Evolutionary conservation across 805 yeast species (phyloP), one percentile per base, ranked within the genome.

Genomic region (Ascoidea asiatica): DNA sequence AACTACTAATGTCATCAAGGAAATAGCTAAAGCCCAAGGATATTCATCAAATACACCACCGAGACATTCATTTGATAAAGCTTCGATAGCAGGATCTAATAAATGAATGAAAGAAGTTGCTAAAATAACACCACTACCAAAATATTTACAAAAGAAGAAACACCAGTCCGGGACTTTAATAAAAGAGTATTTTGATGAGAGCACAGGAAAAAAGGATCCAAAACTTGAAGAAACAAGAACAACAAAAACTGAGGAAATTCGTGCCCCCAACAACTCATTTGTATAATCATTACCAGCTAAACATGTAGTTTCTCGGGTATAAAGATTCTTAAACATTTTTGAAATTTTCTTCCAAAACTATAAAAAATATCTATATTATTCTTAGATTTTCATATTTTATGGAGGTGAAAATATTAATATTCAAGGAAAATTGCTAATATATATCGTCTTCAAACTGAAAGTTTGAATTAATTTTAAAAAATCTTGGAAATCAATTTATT

Each of bases 51-150:
- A 49, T 38, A 50, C 48, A 38, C 59, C 57, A 36, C 47, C 46
- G 39, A 50, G 47, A 17, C 50, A 42, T n/a, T 46, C 43, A 15
- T 50, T 48, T 11, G 60, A 60, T 40, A 57, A 55, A 35, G 48
- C 53, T 1, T 42, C 51, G 39, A 55, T 55, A n/a, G 80, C 81
- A 2, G 80, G 80, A 44, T 69, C 67, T 53, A 80, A 62, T 45
- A 80, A 59, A 61, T 81, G 90, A 47, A 81, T 71, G 52, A 79
- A 82, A 0, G 88, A 85, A 5, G 90, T 81, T 8, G 89, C 82
- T 4, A 81, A 65, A 52, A 81, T 81, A 40, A 81, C 89, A 44
- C 90, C 90, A 4, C 86, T 71, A 52, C 90, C 90, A 53, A 80
- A 80, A 63, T 68, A 73, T 58, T 53, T 20, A 54, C 64, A 49